Conservation (phyloP, 306 rosid genomes). For the Cucurbita pepo region DNA sequence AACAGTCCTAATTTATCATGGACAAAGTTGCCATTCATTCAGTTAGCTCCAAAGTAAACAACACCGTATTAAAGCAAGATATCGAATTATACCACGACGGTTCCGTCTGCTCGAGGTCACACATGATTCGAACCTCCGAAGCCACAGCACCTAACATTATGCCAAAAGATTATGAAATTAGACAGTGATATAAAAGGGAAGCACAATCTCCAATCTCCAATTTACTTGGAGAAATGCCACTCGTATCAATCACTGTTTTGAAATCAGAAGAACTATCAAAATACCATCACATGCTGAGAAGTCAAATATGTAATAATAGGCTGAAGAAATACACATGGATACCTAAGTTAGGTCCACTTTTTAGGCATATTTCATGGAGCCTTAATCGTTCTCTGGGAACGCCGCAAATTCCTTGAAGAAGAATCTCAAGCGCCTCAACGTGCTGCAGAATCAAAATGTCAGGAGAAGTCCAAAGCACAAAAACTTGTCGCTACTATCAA, state of each 20-base stretch:
- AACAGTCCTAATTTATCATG: conserved; percentile 45
- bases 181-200: neutral
- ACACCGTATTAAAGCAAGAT: neutral
- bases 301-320: neutral
- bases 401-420: conserved; percentile 92
- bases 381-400: conserved; percentile 67
- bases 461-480: neutral
- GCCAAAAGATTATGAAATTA: neutral
- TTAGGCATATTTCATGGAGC: conserved; percentile 79
- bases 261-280: neutral
- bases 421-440: conserved; percentile 95
- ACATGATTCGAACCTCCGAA: conserved; percentile 73
- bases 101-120: conserved; percentile 80
- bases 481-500: neutral
- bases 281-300: neutral
- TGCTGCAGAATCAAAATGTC: conserved; percentile 36
- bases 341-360: conserved; percentile 78
- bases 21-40: neutral
- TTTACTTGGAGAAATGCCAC: neutral
- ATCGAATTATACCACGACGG: conserved; percentile 47
- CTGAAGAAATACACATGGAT: neutral
- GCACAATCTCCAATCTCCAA: neutral
- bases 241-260: neutral
- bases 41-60: neutral
- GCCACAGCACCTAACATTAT: conserved; percentile 31